These are phyloP conservation scores for Tricladium varicosporioides DNA, from an alignment of 2,329 filamentous ascomycete species.

Conservation along the genomic window DNA sequence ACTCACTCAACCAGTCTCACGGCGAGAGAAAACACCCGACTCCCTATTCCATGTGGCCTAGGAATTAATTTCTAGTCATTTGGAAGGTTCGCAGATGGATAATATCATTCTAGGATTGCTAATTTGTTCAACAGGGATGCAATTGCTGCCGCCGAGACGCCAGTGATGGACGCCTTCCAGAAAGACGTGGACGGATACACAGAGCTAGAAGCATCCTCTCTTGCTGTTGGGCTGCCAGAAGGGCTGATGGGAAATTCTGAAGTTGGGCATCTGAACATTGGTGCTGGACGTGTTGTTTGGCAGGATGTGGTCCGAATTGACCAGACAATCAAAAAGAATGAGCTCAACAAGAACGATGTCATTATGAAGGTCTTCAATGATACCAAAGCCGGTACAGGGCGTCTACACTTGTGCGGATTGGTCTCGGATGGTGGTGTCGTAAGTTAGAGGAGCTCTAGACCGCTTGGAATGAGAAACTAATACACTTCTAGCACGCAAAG, in stretches of 20 bases:
- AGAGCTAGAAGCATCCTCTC: slow-evolving; percentile 91
- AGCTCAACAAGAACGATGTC: slow-evolving; percentile 35
- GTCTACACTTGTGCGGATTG: slow-evolving; percentile 88
- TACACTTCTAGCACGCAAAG: slow-evolving; percentile 69
- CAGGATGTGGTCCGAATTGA: slow-evolving; percentile 98
- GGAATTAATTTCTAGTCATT: too few relatives aligned
- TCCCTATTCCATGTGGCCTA: too few relatives aligned
- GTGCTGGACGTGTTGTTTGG: slow-evolving; percentile 96
- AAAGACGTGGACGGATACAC: slow-evolving; percentile 81
- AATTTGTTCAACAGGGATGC: slow-evolving; percentile 57
- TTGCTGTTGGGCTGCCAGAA: slow-evolving; percentile 92
- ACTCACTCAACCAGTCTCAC: too few relatives aligned
- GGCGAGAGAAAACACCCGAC: too few relatives aligned
- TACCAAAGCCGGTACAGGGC: slow-evolving; percentile 84
- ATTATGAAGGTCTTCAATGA: slow-evolving; percentile 63
- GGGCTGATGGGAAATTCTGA: slow-evolving; percentile 99
- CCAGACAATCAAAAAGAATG: slow-evolving; percentile 66
- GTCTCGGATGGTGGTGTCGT: slow-evolving; percentile 93
- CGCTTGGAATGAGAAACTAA: slow-evolving; percentile 16
- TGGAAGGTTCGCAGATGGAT: too few relatives aligned
- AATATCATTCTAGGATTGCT: too few relatives aligned
- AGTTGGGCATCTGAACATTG: slow-evolving; percentile 98
- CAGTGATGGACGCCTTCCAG: slow-evolving; percentile 90
- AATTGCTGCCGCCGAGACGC: slow-evolving; percentile 89
- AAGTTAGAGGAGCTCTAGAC: slow-evolving; percentile 34